These are phyloP conservation scores for Pseudogymnoascus sp. DNA, from an alignment of 2,329 filamentous ascomycete species.

Conservation along the genomic window DNA sequence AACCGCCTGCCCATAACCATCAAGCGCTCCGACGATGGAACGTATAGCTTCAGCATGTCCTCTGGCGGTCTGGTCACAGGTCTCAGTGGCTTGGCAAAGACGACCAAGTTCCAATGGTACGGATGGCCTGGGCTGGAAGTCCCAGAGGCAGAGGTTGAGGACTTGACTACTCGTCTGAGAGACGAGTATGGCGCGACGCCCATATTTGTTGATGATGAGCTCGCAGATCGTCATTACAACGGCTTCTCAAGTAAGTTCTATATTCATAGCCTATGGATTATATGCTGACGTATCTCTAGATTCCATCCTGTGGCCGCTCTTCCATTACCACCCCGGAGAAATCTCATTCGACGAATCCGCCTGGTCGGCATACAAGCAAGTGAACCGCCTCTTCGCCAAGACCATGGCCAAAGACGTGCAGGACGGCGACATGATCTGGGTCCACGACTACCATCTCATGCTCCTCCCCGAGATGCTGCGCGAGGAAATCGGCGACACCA, in stretches of 20 bases:
- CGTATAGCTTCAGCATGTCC: constrained; percentile 92
- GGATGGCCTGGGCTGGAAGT: constrained; percentile 94
- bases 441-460: constrained; percentile 98
- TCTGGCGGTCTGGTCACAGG: constrained; percentile 93
- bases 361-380: constrained; percentile 87
- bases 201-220: constrained; percentile 86
- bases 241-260: constrained; percentile 79
- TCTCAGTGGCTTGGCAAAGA: constrained; percentile 81
- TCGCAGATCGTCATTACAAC: constrained; percentile 94
- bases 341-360: constrained; percentile 95
- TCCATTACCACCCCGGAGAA: constrained; percentile 97
- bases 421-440: constrained; percentile 93
- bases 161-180: constrained; percentile 68
- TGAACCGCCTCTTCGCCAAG: constrained; percentile 86
- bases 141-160: constrained; percentile 68
- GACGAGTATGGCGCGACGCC: constrained; percentile 84
- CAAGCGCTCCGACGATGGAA: constrained; percentile 83
- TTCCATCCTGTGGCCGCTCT: constrained; percentile 95
- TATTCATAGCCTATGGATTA: background rate
- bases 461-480: constrained; percentile 91
- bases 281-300: constrained; percentile 41
- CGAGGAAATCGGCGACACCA: constrained; percentile 70
- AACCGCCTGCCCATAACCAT: constrained; percentile 96
- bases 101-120: constrained; percentile 95
- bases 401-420: constrained; percentile 78